Percentiles rank a stretch among this genome's conserved stretches.
phyloP scores from a whole-genome alignment of 805 yeast genomes.

The Debaryomyces prosopidis region DNA sequence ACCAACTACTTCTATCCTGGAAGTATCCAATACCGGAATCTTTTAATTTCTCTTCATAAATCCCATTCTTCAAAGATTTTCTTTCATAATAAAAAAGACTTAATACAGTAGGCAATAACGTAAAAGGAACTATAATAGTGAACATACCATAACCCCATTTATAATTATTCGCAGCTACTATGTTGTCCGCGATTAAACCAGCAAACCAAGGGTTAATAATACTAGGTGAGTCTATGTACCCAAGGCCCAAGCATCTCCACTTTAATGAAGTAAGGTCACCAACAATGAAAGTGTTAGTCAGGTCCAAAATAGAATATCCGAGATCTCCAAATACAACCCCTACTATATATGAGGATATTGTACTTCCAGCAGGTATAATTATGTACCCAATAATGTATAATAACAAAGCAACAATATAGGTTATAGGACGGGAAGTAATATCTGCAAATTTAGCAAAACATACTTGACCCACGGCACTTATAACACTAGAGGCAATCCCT shows the following conservation, averaged over 20 bases:
- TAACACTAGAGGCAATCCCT: too few relatives aligned
- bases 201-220: constrained; percentile 43
- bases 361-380: constrained; percentile 17
- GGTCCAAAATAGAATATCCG: constrained; percentile 17
- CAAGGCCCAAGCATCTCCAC: constrained; percentile 22
- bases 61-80: constrained; percentile 15
- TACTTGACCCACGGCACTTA: too few relatives aligned
- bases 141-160: constrained; percentile 56
- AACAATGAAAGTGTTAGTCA: constrained; percentile 18
- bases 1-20: too few relatives aligned
- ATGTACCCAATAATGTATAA: constrained; percentile 22
- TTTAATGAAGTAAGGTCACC: constrained; percentile 25
- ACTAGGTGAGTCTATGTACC: constrained; percentile 36
- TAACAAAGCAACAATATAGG: constrained; percentile 15
- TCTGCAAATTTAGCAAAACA: constrained; percentile 21
- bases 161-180: constrained; percentile 39
- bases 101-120: constrained; percentile 30
- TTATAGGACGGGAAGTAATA: constrained; percentile 21
- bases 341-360: constrained; percentile 22
- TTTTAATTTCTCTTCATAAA: too few relatives aligned
- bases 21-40: too few relatives aligned
- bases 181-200: constrained; percentile 34
- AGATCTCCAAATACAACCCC: constrained; percentile 20
- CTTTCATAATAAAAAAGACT: constrained; percentile 32
- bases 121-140: constrained; percentile 45